Evolutionary conservation across 202 grass and related monocot species (phyloP), one percentile per base, ranked within the genome.

Genomic region (Hordeum pubiflorum): DNA sequence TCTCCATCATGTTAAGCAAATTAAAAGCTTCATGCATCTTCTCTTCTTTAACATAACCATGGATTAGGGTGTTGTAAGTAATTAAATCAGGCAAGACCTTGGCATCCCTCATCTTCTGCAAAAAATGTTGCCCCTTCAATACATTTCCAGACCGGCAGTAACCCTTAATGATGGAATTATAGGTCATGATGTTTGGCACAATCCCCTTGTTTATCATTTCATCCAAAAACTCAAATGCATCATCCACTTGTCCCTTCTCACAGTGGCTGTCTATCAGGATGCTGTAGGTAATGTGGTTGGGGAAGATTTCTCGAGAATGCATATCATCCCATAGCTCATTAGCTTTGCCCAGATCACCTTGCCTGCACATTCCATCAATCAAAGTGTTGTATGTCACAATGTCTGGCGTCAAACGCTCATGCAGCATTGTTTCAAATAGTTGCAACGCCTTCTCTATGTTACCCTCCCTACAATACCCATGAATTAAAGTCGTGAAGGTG

Each of bases 371-470:
- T 26, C 95, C 95, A 84, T 94, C 88, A 78, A 98, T 89, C 83
- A 94, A 93, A 82, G 84, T 94, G 85, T 98, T 98, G 82, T 98
- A 98, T 24, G 95, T 93, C 41, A 98, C 86, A 37, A 93, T 72
- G 58, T 98, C 90, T 67, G 95, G 92, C 44, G 63, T 98, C 79
- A 98, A 84, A 58, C 86, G 82, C 26, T 40, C 69, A 1, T 93
- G 68, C 48, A 88, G 80, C 80, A 94, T 81, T 57, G 63, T 91
- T 10, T 93, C 88, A 84, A 93, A 93, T 23, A 94, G 66, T 34
- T 84, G 80, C 75, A 91, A 37, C 46, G 88, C 90, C 69, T 91
- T 89, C 50, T 89, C 86, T 22, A 78, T 15, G 12, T 77, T 76
- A 37, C 92, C 86, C 22, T 81, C 52, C 23, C 88, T 88, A 78